Evolutionary conservation across 2,329 filamentous ascomycete species (phyloP).

Genomic region (Neospermospora avenae): DNA sequence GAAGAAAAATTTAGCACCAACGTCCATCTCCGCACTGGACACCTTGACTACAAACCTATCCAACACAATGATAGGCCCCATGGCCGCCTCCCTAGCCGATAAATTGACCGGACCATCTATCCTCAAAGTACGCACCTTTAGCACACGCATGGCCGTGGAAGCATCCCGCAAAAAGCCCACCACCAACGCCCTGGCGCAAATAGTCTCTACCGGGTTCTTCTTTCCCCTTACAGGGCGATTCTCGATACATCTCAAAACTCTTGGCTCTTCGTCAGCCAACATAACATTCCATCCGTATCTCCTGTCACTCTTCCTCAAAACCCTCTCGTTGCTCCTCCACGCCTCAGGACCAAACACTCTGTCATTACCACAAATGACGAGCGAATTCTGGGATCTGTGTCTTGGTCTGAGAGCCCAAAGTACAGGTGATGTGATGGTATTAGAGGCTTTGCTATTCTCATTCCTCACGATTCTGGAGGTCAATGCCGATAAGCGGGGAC

Average conservation of each 20-base stretch:
- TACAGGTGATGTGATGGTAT: constrained; percentile 61
- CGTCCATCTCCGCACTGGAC: constrained; percentile 48
- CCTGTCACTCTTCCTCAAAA: constrained; percentile 79
- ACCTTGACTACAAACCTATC: constrained; percentile 65
- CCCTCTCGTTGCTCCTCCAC: constrained; percentile 76
- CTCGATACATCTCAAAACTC: constrained; percentile 58
- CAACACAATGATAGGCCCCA: constrained; percentile 70
- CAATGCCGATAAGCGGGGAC: constrained; percentile 67
- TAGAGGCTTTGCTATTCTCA: constrained; percentile 73
- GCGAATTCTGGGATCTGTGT: constrained; percentile 81
- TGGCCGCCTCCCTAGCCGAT: constrained; percentile 81
- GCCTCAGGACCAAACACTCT: constrained; percentile 78
- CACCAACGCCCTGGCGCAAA: constrained; percentile 72
- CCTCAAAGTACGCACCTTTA: constrained; percentile 88
- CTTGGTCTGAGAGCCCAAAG: constrained; percentile 62
- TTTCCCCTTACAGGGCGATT: constrained; percentile 81
- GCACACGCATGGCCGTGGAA: constrained; percentile 67
- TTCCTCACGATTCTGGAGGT: constrained; percentile 79
- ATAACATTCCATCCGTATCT: constrained; percentile 73
- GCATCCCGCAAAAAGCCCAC: constrained; percentile 55
- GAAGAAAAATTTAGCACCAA: constrained; percentile 12
- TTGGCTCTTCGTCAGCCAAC: constrained; percentile 47
- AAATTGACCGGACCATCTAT: constrained; percentile 73
- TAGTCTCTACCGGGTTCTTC: constrained; percentile 79
- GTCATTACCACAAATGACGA: constrained; percentile 73